These are phyloP conservation scores for Benincasa hispida DNA, from an alignment of 306 rosid genomes.

Conservation along the genomic window DNA sequence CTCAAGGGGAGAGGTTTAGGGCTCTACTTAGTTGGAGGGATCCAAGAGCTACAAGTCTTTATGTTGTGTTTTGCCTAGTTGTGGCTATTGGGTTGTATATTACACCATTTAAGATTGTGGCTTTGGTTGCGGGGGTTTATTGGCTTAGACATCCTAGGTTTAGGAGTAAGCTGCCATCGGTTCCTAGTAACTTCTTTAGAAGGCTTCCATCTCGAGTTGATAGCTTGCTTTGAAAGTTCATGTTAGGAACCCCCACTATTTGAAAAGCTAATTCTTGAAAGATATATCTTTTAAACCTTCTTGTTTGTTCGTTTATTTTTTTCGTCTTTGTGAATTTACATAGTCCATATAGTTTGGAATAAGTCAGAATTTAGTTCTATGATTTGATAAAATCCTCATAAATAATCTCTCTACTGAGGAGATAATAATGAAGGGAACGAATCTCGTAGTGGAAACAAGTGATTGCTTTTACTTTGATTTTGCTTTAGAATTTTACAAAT, in stretches of 20 bases:
- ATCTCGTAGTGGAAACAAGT: too few species aligned
- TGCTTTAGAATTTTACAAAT: too few species aligned
- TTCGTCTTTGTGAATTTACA: too few species aligned
- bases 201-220: conserved; percentile 71
- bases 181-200: conserved; percentile 59
- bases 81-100: conserved; percentile 44
- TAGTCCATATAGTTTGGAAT: too few species aligned
- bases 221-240: conserved; percentile 35
- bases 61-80: conserved; percentile 29
- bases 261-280: background rate
- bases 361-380: too few species aligned
- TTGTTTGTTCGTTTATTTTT: background rate
- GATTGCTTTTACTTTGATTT: too few species aligned
- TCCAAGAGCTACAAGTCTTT: conserved; percentile 47
- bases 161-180: conserved; percentile 62
- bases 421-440: too few species aligned
- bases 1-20: conserved; percentile 54
- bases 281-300: background rate
- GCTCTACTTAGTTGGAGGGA: conserved; percentile 53
- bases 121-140: conserved; percentile 36
- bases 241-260: background rate
- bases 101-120: conserved; percentile 46
- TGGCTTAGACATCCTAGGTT: conserved; percentile 71
- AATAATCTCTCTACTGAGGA: too few species aligned
- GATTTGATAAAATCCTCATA: too few species aligned